Base-by-base conservation (phyloP, 2,329 filamentous ascomycete species). In the Fusarium stilboides region DNA sequence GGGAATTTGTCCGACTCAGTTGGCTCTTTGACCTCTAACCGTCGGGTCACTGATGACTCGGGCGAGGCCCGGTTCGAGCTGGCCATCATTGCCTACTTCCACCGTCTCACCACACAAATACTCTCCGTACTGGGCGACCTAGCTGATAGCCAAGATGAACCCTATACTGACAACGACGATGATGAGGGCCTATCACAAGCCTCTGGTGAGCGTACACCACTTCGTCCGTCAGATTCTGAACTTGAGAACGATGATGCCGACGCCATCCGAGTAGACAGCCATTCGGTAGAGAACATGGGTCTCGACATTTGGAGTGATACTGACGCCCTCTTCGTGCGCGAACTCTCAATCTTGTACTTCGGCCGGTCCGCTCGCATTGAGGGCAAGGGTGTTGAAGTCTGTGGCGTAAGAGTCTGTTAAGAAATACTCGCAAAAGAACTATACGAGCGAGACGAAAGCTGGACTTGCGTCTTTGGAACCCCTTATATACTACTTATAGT, bases 11-110 rank as follows among this genome's bases (percentile, higher is more conserved):
- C 77, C 20, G 82, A 84, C 34, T 87, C 85, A 4, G 76, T 85
- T 28, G 75, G 80, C 8, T 86, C 84, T 22, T 76, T 86, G 19
- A 79, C 68, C 33, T 42, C 78, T 24, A 80, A 76, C 39, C 77
- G 77, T 44, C 79, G 79, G 53, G 73, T 73, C 6, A 74, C 74
- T n/a, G 72, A 75, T 3, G 77, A 78, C 14, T 74, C 79, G 8
- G 80, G 83, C 28, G 82, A 86, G 69, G 85, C 86, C 44, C 78
- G 81, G 46, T 77, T 87, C 13, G 91, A 94, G 75, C 89, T 93
- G 64, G 88, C 90, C 40, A 87, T 94, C 51, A 92, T 94, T 56
- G 90, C 92, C 2, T 96, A 94, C 78, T 95, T 95, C 78, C 92
- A 94, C 79, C 88, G 92, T 2, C 83, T 94, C 52, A 94, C 92